Evolutionary conservation across 1,284 basidiomycete genomes (phyloP), one percentile per base, ranked within the genome.

Genomic region (Singerocomus inundabilis): DNA sequence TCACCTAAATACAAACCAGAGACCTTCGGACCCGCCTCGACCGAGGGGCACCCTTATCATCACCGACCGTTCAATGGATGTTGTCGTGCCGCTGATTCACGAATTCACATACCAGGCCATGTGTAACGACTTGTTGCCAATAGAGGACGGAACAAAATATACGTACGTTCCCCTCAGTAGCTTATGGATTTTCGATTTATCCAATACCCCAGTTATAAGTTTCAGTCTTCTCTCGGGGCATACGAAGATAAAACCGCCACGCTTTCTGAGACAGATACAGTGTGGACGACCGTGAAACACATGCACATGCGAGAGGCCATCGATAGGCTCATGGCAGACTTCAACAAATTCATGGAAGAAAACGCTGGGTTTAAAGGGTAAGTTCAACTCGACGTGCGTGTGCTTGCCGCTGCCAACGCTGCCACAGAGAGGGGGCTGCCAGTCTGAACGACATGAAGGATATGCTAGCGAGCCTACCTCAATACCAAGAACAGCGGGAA

Each of bases 91-190:
- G 0, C 81, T 98, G 56, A 69, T 98, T 38, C 97, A 99, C 67
- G 97, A 99, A 64, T 99, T 99, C 66, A 98, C 94, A 34, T 99
- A 99, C 68, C 97, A 99, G 69, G 96, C 97, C 1, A 99, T 99
- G 97, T 88, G 86, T 44, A 94, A 96, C 61, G 97, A 99, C 68
- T 71, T 99, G 28, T 77, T 99, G 2, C 84, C 87, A 16, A 91
- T 99, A 51, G 81, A 91, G 51, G 84, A 94, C 55, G 96, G 94
- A 25, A 80, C 77, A 4, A 85, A 80, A 67, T 99, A 98, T 71
- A 85, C 81, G 88, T 97, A 68, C 57, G 86, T 75, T 32, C 15
- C 46, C 18, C 13, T 37, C 26, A 12, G 18, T 16, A 4, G 6
- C 29, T 18, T 44, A 4, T 40, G 31, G 29, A 13, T 26, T 40